phyloP scores from a whole-genome alignment of 1,284 basidiomycete genomes.

The Caloboletus firmus region DNA sequence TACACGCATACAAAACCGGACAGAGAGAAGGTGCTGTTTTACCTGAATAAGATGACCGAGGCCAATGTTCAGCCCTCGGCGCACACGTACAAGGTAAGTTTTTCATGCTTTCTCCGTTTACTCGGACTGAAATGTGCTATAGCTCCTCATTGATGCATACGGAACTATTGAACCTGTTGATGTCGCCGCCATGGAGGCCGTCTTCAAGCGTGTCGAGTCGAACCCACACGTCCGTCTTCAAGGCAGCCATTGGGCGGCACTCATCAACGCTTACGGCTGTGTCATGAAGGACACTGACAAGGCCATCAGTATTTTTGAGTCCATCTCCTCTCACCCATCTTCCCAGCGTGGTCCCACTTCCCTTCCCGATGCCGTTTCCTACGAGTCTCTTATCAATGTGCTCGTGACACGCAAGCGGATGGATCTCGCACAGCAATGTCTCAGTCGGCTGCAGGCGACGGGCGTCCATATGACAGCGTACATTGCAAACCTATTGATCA shows the following conservation, averaged over 20 bases:
- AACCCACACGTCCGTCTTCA: conserved; percentile 62
- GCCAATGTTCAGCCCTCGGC: conserved; percentile 74
- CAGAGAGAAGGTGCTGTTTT: conserved; percentile 74
- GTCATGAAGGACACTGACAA: conserved; percentile 76
- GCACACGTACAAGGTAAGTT: conserved; percentile 88
- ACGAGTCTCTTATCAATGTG: conserved; percentile 90
- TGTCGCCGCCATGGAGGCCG: conserved; percentile 69
- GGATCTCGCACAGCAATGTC: conserved; percentile 76
- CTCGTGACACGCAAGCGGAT: conserved; percentile 78
- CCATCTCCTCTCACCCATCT: conserved; percentile 58
- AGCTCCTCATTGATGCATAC: conserved; percentile 90
- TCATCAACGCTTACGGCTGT: conserved; percentile 91
- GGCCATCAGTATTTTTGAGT: conserved; percentile 79
- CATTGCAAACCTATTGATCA: conserved; percentile 91
- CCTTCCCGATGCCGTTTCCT: conserved; percentile 82
- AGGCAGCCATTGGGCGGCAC: conserved; percentile 87
- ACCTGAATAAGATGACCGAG: conserved; percentile 69
- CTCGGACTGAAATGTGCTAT: conserved; percentile 15
- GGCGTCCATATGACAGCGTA: conserved; percentile 93
- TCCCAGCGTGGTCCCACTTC: conserved; percentile 31
- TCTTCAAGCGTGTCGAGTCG: conserved; percentile 63
- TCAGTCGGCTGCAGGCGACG: conserved; percentile 59
- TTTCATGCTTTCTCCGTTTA: not conserved
- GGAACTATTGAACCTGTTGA: conserved; percentile 86
- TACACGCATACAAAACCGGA: conserved; percentile 90